phyloP scores from a whole-genome alignment of 768 basidiomycete genomes.

The Phylloporus arenicola region DNA sequence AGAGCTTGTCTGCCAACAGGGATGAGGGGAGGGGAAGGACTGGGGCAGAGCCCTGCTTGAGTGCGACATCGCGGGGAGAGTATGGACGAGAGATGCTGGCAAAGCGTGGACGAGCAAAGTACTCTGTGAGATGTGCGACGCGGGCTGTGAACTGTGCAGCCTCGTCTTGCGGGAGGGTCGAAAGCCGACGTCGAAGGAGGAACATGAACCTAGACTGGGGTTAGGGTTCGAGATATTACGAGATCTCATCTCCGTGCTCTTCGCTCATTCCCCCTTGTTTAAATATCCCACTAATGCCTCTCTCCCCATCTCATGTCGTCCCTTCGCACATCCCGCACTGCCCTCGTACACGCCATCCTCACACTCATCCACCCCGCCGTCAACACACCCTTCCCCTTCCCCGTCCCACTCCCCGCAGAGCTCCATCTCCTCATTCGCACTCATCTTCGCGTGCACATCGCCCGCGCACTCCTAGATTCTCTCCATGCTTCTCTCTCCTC shows the following conservation, averaged over 20 bases:
- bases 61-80: constrained; percentile 69
- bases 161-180: constrained; percentile 61
- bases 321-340: constrained; percentile 37
- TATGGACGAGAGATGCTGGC: constrained; percentile 72
- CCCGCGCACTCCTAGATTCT: constrained; percentile 36
- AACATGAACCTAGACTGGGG: constrained; percentile 32
- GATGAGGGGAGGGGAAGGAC: constrained; percentile 71
- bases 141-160: constrained; percentile 53
- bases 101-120: constrained; percentile 76
- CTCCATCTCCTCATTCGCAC: constrained; percentile 49
- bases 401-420: constrained; percentile 41
- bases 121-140: constrained; percentile 58
- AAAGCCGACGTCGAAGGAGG: constrained; percentile 18
- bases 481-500: constrained; percentile 38
- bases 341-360: constrained; percentile 50
- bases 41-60: constrained; percentile 85
- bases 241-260: constrained; percentile 15
- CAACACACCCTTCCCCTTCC: constrained; percentile 18
- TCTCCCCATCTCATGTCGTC: constrained; percentile 12
- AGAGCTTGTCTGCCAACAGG: constrained; percentile 84
- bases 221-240: constrained; percentile 27
- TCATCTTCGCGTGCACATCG: constrained; percentile 41
- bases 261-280: constrained; percentile 16
- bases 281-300: constrained; percentile 7
- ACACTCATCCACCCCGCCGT: constrained; percentile 45